Base-by-base conservation (phyloP, 805 yeast genomes). In the Yarrowia divulgata region DNA sequence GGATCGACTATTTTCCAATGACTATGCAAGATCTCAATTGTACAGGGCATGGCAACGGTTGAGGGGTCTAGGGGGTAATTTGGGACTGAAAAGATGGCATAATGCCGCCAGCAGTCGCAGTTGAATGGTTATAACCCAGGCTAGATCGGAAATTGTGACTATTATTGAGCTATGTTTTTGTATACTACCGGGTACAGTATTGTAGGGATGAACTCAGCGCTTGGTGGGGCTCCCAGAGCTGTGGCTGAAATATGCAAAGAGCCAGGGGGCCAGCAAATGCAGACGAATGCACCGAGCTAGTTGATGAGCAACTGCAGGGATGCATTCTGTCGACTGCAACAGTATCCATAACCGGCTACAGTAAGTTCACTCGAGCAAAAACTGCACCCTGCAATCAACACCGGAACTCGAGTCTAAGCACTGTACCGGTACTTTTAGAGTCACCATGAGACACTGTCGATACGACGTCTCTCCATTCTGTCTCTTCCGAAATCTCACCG, bases 301-400 rank as follows among this genome's bases (percentile, higher is more conserved):
- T 48, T 14, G 52, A 48, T 48, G 34, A 48, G 35, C 52, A 48
- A 48, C 52, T 48, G 35, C 52, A 48, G 18, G 34, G 35, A 48
- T 48, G 52, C 32, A 19, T 45, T 19, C 32, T 9, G 6, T 29
- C 8, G 23, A 5, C 23, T 16, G 10, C 8, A n/a, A 8, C 18
- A 9, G 19, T 1, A 18, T 43, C 12, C 23, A 7, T 23, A n/a
- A 43, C 7, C 42, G 16, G 16, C 7, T 2, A 14, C 7, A 8
- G 42, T 7, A 42, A 42, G 45, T 42, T 16, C 45, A 42, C 23
- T 19, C 32, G 29, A 19, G 49, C 49, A 45, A 45, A 45, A 42
- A 16, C 29, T 23, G 29, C 29, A n/a, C 1, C 43, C 43, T 40
- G 43, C 43, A 40, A 40, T 16, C 18, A 34, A 34, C 10, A 34